Base-by-base conservation (phyloP, 345 rosid species). In the Populus nigra region DNA sequence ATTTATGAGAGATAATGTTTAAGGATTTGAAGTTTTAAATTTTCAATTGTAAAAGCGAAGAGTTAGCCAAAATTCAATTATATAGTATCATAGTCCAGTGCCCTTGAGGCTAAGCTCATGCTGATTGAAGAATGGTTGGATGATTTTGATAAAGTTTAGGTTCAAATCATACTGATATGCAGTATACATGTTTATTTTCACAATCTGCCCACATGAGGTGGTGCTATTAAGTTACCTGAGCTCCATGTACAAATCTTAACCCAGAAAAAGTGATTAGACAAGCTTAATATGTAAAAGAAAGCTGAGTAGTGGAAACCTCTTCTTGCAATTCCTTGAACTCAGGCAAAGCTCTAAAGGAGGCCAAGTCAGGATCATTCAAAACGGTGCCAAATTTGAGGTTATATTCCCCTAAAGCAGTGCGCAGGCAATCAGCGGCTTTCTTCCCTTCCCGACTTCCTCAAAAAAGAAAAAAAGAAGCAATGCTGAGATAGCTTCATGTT, bases 291-390 rank as follows among this genome's bases (percentile, higher is more conserved):
- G 71, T 39, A 8, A 63, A 35, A 20, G 61, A 33, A 31, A 80
- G 73, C 47, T 69, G 62, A 49, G 49, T 62, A 8, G 68, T 43
- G 68, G 67, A 82, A 36, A 92, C 98, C 97, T 92, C 99, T 88
- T 92, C 99, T 84, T 92, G 98, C 75, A 93, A 81, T 88, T 93
- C 92, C 90, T 88, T 96, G 85, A 90, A 96, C 84, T 96, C 99
- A 23, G 98, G 94, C 81, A 87, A 87, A 81, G 94, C 98, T 75
- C 98, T 89, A 80, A 96, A 92, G 47, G 94, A 90, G 69, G 99
- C 94, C 88, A 96, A 83, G 78, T 93, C 99, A 74, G 98, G 99
- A 86, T 96, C 98, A 75, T 96, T 92, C 69, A 96, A 87, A 78
- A 96, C 90, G 68, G 97, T 96, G 66, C 94, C 92, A 75, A 93